These are phyloP conservation scores for Ceratobasidium sp. DNA, from an alignment of 1,284 basidiomycete species.

Conservation along the genomic window DNA sequence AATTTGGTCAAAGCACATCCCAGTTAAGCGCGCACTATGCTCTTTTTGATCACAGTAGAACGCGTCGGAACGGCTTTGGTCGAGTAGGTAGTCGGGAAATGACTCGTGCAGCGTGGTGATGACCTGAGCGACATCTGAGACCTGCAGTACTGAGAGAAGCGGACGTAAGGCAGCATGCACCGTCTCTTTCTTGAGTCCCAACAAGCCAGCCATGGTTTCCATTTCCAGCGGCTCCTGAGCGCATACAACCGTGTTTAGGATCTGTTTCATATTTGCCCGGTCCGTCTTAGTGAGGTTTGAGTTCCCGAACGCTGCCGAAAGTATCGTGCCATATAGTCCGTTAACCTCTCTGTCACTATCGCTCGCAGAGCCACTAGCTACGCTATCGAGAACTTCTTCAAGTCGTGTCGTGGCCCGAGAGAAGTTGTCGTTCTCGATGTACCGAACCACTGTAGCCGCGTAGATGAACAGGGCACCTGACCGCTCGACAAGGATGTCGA, in stretches of 20 bases:
- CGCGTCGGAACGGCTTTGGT: not conserved
- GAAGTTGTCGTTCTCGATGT: too few species aligned
- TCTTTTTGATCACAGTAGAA: not conserved
- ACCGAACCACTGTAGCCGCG: too few species aligned
- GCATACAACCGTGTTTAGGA: too few species aligned
- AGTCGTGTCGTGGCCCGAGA: too few species aligned
- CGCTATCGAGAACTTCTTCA: not conserved
- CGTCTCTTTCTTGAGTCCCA: too few species aligned
- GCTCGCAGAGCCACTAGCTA: not conserved
- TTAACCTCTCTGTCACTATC: not conserved
- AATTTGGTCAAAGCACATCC: not conserved
- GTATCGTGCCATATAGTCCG: not conserved
- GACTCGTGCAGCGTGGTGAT: slow-evolving; percentile 11
- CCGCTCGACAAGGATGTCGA: too few species aligned
- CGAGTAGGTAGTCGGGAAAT: slow-evolving; percentile 7
- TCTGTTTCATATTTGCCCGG: slow-evolving; percentile 15
- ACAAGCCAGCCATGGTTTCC: too few species aligned
- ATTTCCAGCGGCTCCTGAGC: too few species aligned
- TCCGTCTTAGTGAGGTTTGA: not conserved
- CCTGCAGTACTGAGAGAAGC: too few species aligned
- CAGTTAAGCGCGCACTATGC: not conserved
- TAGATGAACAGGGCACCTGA: too few species aligned
- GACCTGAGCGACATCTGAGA: not conserved
- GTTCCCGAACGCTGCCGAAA: slow-evolving; percentile 8
- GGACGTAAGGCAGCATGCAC: too few species aligned